Base-by-base conservation (phyloP, 768 basidiomycete genomes). In the Terana coerulea region DNA sequence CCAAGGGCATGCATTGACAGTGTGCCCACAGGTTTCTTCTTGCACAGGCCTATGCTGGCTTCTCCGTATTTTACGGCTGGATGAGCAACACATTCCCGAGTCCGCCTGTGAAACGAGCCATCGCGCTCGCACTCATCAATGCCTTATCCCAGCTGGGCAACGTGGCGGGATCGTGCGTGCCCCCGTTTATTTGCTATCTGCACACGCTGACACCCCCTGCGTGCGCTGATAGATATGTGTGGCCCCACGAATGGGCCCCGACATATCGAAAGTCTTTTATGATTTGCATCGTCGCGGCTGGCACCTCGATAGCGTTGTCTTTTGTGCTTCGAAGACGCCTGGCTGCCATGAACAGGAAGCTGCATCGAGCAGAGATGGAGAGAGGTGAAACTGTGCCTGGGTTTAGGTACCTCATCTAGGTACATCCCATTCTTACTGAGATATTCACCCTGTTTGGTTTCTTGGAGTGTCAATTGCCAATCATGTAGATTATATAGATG, bases 61-160 rank as follows among this genome's bases (percentile, higher is more conserved):
- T 86, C 64, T 77, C 89, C 53, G 75, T 78, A 51, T 81, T 86
- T 58, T 70, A 69, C 61, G 68, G 74, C 3, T 77, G 76, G 80
- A 69, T 77, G 45, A 75, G 75, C 48, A 79, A 75, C 56, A 74
- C 75, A 11, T 73, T 95, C 67, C 80, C 90, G 29, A 80, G 81
- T 12, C 83, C 92, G 26, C 77, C 90, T 3, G 83, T 85, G n/a
- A 44, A 44, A 28, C 28, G 43, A 3, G 88, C 92, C 1, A 86
- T 92, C 9, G 86, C 86, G 5, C 74, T 95, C 37, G 92, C 91
- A 0, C 68, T 90, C 56, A 79, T 92, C 60, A 92, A 94, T 64
- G 79, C 84, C 25, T 79, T 90, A 59, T 84, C 86, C 3, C 83
- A 89, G 60, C 72, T 89, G 2, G 93, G 92, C 2, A 94, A 93